Percentiles rank a stretch among this genome's conserved stretches.
phyloP scores from a whole-genome alignment of 768 basidiomycete species.

The Udeniomyces megalosporus region DNA sequence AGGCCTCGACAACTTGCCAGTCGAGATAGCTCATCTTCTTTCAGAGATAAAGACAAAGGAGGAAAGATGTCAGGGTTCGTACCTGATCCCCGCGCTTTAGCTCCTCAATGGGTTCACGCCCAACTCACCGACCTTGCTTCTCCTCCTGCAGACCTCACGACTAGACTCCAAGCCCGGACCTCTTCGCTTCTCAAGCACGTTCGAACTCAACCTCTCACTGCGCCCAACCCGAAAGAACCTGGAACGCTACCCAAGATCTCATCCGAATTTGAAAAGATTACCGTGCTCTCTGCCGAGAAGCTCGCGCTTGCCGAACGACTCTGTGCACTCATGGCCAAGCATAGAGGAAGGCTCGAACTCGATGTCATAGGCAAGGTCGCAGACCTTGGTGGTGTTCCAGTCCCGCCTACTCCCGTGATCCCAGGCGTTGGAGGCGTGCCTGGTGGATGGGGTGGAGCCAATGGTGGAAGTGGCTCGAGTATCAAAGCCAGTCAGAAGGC shows the following conservation, averaged over 20 bases:
- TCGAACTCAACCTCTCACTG: constrained; percentile 2
- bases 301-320: constrained; percentile 1
- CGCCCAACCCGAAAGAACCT: constrained; percentile 7
- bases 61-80: constrained; percentile 7
- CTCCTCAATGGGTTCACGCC: not conserved
- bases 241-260: constrained; percentile 11
- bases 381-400: constrained; percentile 10
- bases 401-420: not conserved
- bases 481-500: not conserved
- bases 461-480: not conserved
- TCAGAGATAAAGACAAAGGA: constrained; percentile 4
- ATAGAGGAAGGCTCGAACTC: constrained; percentile 3
- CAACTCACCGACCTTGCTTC: not conserved
- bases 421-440: not conserved
- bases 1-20: not conserved
- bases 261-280: constrained; percentile 6
- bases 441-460: not conserved
- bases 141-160: not conserved
- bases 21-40: not conserved
- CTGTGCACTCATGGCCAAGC: not conserved
- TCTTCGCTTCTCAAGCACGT: constrained; percentile 14
- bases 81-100: too few relatives aligned
- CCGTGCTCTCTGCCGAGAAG: constrained; percentile 7
- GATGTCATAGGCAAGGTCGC: constrained; percentile 12
- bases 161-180: constrained; percentile 7